Evolutionary conservation across 2,329 filamentous ascomycete species (phyloP).

Genomic region (Alternaria sp.): DNA sequence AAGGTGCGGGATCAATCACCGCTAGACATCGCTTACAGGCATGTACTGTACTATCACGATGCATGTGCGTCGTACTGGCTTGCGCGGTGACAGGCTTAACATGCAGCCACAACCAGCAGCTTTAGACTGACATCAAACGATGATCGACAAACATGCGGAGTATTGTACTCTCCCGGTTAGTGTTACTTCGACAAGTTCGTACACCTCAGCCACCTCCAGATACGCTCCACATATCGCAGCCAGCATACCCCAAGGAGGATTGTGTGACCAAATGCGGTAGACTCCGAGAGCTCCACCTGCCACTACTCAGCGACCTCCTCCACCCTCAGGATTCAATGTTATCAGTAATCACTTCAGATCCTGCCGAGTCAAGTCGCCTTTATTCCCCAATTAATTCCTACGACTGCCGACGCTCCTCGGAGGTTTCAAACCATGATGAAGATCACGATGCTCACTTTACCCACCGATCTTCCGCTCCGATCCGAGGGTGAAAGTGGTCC

Average conservation of each 20-base stretch:
- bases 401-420: neutral
- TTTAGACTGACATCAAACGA: neutral
- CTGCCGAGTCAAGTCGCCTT: neutral
- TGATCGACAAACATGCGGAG: neutral
- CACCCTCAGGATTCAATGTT: neutral
- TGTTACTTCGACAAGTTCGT: neutral
- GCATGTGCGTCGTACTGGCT: neutral
- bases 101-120: neutral
- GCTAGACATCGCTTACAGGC: neutral
- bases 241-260: neutral
- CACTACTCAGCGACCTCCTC: neutral
- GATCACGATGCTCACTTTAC: neutral
- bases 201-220: constrained; percentile 1
- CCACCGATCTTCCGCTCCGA: neutral
- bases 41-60: neutral
- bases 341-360: neutral
- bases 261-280: neutral
- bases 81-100: neutral
- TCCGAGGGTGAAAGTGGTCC: neutral
- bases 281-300: neutral
- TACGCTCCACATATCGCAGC: neutral
- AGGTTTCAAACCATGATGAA: neutral
- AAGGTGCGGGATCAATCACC: neutral
- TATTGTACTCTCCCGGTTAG: neutral
- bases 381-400: neutral